Conservation (phyloP, 2,329 filamentous ascomycete species). For the Apiospora arundinis region DNA sequence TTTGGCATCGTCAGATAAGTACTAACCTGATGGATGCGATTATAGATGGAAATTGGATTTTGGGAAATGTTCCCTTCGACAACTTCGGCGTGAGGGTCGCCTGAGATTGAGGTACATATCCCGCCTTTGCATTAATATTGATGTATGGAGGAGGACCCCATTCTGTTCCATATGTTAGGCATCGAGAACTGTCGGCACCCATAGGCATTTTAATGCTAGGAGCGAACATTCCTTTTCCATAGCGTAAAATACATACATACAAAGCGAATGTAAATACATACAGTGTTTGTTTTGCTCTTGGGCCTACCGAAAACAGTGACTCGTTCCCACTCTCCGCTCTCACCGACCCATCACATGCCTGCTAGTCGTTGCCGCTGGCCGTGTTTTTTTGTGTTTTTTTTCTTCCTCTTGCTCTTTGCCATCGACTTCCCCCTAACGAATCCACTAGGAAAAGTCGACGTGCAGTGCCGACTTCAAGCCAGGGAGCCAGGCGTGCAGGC, state of each 20-base stretch:
- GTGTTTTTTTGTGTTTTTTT: background rate
- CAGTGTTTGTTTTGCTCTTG: background rate
- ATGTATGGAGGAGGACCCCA: slow-evolving; percentile 1
- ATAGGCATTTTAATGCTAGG: background rate
- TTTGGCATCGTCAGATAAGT: background rate
- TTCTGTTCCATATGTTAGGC: background rate
- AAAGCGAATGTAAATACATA: no score
- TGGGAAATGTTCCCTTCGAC: slow-evolving; percentile 59
- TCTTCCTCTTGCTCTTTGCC: no score
- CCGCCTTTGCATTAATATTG: no score
- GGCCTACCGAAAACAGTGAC: background rate
- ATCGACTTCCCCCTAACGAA: background rate
- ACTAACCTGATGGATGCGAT: slow-evolving; percentile 26
- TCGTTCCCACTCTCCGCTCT: background rate
- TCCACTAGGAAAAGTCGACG: slow-evolving; percentile 9
- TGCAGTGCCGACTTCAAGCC: background rate
- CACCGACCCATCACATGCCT: slow-evolving; percentile 2
- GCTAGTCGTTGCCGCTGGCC: background rate
- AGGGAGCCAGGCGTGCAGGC: background rate
- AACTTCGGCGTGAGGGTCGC: slow-evolving; percentile 37
- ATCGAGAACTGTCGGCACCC: background rate
- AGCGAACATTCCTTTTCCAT: background rate
- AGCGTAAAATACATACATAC: no score
- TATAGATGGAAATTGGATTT: slow-evolving; percentile 60
- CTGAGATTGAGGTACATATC: background rate